These are phyloP conservation scores for Beauveria scarabaeidicola DNA, from an alignment of 2,329 filamentous ascomycete genomes.

Conservation along the genomic window DNA sequence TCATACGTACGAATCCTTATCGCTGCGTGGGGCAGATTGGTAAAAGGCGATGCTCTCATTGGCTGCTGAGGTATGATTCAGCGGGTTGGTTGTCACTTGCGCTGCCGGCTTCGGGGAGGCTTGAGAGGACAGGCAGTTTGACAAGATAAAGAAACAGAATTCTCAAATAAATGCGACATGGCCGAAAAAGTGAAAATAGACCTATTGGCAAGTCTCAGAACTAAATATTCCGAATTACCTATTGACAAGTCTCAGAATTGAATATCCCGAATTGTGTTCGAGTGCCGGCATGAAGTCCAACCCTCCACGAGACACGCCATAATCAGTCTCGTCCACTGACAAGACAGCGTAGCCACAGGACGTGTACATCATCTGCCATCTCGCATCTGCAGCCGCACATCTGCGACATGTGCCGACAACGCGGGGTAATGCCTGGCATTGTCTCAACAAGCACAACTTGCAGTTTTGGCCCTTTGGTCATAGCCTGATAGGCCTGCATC, in stretches of 20 bases:
- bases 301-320: neutral
- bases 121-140: neutral
- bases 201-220: too few relatives aligned
- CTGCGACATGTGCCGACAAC: neutral
- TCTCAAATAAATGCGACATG: too few relatives aligned
- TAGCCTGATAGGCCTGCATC: too few relatives aligned
- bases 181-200: too few relatives aligned
- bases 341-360: neutral
- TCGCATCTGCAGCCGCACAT: neutral
- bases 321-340: neutral
- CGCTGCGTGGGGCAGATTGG: slow-evolving; percentile 1
- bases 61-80: neutral
- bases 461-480: too few relatives aligned
- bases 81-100: neutral
- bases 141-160: too few relatives aligned
- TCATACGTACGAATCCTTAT: slow-evolving; percentile 10
- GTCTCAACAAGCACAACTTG: too few relatives aligned
- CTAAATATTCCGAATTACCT: too few relatives aligned
- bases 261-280: too few relatives aligned
- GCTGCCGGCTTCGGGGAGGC: slow-evolving; percentile 7
- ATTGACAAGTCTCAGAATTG: too few relatives aligned
- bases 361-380: neutral
- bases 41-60: slow-evolving; percentile 1
- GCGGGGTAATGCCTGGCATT: neutral
- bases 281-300: too few relatives aligned